Percentiles rank a stretch among this genome's conserved stretches.
Conservation (phyloP, 345 rosid genomes). For the Raphanus raphanistrum region DNA sequence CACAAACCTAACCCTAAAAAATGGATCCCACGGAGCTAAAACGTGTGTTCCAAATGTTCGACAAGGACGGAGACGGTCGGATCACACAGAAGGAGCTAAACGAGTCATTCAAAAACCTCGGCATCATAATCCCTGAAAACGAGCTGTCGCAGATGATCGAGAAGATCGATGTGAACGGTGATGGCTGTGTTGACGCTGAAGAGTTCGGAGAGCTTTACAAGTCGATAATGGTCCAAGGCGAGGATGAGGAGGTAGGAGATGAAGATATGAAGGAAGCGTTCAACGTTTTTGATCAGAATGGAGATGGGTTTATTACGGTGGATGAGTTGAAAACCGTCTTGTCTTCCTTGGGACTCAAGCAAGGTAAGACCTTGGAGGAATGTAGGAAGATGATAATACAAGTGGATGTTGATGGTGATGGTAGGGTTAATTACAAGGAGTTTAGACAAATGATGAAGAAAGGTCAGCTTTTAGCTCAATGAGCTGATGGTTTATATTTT, state of each 20-base stretch:
- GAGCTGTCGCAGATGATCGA: slow-evolving; percentile 54
- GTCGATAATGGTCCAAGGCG: slow-evolving; percentile 51
- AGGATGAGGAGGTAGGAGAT: slow-evolving; percentile 50
- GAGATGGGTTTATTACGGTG: slow-evolving; percentile 77
- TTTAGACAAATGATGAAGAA: slow-evolving; percentile 59
- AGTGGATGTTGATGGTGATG: slow-evolving; percentile 89
- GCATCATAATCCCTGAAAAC: slow-evolving; percentile 57
- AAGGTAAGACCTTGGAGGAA: slow-evolving; percentile 66
- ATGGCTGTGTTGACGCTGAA: slow-evolving; percentile 56
- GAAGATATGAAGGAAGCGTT: slow-evolving; percentile 83
- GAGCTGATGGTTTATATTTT: slow-evolving; percentile 19
- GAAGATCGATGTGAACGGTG: slow-evolving; percentile 52
- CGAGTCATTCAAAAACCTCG: slow-evolving; percentile 63
- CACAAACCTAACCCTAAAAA: slow-evolving; percentile 16
- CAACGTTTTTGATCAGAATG: slow-evolving; percentile 70
- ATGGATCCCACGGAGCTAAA: slow-evolving; percentile 59
- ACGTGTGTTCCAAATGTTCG: slow-evolving; percentile 75
- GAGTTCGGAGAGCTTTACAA: slow-evolving; percentile 66
- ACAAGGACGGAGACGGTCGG: slow-evolving; percentile 74
- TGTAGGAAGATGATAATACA: slow-evolving; percentile 72
- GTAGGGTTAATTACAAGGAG: slow-evolving; percentile 60
- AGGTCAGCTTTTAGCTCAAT: slow-evolving; percentile 37
- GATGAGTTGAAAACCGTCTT: slow-evolving; percentile 70
- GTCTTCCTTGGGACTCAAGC: slow-evolving; percentile 71
- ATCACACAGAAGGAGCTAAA: slow-evolving; percentile 60